Evolutionary conservation across 495 filamentous ascomycete species (phyloP).

Genomic region (Tuber melanosporum): DNA sequence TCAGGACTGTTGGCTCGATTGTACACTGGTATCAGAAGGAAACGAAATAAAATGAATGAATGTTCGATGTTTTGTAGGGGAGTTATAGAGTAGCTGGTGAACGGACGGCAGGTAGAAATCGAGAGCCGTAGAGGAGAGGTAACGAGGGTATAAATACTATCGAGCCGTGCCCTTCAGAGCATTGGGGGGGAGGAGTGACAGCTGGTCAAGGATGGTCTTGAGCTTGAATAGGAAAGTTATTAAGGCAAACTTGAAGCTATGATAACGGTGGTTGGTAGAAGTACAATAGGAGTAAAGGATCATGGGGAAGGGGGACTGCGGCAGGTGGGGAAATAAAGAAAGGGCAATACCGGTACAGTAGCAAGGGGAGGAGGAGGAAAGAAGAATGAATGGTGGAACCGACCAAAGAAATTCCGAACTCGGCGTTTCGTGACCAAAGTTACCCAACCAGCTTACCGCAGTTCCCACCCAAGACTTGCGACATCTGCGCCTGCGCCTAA

Average conservation of each 20-base stretch:
- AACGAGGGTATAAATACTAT: not conserved
- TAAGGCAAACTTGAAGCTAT: not conserved
- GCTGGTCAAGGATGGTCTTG: not conserved
- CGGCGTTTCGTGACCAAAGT: not conserved
- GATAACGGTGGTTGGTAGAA: not conserved
- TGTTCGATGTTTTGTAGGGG: not conserved
- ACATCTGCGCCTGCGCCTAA: not conserved
- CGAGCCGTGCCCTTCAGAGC: not conserved
- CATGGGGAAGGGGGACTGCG: not conserved
- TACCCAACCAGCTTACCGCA: not conserved
- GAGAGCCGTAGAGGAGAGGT: not conserved
- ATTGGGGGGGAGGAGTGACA: not conserved
- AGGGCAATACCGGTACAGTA: not conserved
- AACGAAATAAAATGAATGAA: slow-evolving; percentile 12
- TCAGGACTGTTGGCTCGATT: not conserved
- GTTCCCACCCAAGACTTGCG: not conserved
- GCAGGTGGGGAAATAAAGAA: not conserved
- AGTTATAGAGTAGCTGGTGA: slow-evolving; percentile 2
- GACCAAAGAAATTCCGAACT: not conserved
- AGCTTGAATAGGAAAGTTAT: not conserved
- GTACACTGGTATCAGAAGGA: not conserved
- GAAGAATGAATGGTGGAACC: too few relatives aligned
- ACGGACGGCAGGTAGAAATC: not conserved
- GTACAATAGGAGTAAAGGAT: not conserved
- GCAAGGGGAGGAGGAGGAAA: not conserved